Conservation (phyloP, 1,284 basidiomycete species). For the Wolfiporia cocos region DNA sequence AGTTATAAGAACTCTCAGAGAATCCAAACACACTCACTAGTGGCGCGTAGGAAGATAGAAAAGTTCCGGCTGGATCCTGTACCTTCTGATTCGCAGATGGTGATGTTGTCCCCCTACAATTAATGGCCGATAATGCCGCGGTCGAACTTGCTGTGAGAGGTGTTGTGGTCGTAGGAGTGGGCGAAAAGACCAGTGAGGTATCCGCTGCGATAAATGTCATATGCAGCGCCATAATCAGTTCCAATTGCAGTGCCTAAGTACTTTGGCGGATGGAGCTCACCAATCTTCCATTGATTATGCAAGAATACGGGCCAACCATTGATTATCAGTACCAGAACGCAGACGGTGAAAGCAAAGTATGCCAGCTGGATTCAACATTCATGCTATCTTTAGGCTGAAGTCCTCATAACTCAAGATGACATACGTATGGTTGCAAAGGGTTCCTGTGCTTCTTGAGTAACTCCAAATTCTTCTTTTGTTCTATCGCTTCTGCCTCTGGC, state of each 20-base stretch:
- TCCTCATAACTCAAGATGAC: neutral
- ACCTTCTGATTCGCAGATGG: slow-evolving; percentile 6
- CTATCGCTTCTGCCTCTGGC: slow-evolving; percentile 1
- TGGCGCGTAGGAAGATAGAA: slow-evolving; percentile 24
- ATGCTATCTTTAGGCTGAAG: neutral
- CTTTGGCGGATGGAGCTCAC: slow-evolving; percentile 7
- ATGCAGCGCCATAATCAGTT: slow-evolving; percentile 1
- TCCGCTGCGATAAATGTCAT: no score
- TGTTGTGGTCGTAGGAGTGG: no score
- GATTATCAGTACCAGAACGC: slow-evolving; percentile 22
- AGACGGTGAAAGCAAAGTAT: slow-evolving; percentile 22
- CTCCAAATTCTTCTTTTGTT: slow-evolving; percentile 14
- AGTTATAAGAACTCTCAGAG: neutral
- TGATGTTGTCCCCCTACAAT: no score
- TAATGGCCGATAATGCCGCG: no score
- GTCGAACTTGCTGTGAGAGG: no score
- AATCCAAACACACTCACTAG: slow-evolving; percentile 14
- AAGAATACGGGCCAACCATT: slow-evolving; percentile 26
- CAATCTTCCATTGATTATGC: slow-evolving; percentile 21
- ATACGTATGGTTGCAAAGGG: slow-evolving; percentile 22
- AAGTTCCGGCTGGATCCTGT: slow-evolving; percentile 15
- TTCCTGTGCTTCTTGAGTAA: slow-evolving; percentile 21
- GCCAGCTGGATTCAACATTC: slow-evolving; percentile 15
- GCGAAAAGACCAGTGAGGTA: no score
- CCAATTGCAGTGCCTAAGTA: neutral